phyloP scores from a whole-genome alignment of 2,329 filamentous ascomycete genomes.

The Pseudogymnoascus sp. region DNA sequence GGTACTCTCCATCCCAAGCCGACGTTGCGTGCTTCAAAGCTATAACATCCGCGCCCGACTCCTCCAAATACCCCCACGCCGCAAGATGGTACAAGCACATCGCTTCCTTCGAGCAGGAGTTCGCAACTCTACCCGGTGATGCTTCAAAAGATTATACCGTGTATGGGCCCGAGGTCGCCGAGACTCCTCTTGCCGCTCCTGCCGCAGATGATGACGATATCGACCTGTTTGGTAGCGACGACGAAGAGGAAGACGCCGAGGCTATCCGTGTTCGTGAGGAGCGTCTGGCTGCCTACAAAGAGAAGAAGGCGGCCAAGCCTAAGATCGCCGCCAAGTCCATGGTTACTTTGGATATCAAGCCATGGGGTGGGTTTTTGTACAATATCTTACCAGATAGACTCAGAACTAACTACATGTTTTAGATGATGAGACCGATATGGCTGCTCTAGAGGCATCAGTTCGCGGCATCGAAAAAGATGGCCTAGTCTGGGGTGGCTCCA shows the following conservation, averaged over 20 bases:
- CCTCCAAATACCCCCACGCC: slow-evolving; percentile 84
- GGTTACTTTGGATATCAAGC: slow-evolving; percentile 94
- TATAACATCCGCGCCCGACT: slow-evolving; percentile 64
- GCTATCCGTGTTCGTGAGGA: slow-evolving; percentile 76
- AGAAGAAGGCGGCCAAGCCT: slow-evolving; percentile 91
- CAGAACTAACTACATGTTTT: no score
- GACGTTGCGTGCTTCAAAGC: slow-evolving; percentile 95
- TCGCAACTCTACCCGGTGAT: slow-evolving; percentile 83
- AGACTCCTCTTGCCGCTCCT: slow-evolving; percentile 63
- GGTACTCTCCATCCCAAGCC: slow-evolving; percentile 68
- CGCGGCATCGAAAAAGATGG: slow-evolving; percentile 83
- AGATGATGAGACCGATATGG: slow-evolving; percentile 95
- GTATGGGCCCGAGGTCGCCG: slow-evolving; percentile 78
- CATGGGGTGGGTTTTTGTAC: no score
- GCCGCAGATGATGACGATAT: slow-evolving; percentile 75
- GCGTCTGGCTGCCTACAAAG: slow-evolving; percentile 85
- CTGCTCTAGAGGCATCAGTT: slow-evolving; percentile 69
- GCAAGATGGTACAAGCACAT: slow-evolving; percentile 99
- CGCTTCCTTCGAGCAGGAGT: slow-evolving; percentile 84
- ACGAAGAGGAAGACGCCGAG: slow-evolving; percentile 90
- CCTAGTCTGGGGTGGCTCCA: slow-evolving; percentile 89
- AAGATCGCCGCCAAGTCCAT: slow-evolving; percentile 94
- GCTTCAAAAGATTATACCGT: slow-evolving; percentile 77
- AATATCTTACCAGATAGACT: no score
- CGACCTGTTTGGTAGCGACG: slow-evolving; percentile 87